phyloP scores from a whole-genome alignment of 192 early-diverging fungal genomes.

The Geranomyces variabilis region DNA sequence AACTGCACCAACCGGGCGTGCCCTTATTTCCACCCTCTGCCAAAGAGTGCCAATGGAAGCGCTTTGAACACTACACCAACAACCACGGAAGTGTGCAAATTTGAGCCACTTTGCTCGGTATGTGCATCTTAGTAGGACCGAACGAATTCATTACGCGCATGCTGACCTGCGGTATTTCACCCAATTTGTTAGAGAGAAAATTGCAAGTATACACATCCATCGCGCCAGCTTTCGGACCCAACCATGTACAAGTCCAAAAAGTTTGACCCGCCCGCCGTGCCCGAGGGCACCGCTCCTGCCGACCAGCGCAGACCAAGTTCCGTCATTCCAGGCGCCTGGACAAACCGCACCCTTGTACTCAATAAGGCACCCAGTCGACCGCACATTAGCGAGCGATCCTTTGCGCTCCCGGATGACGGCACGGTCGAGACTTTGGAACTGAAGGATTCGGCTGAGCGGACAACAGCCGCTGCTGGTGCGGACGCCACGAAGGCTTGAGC shows the following conservation, averaged over 20 bases:
- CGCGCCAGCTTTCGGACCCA: background rate
- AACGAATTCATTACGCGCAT: no score
- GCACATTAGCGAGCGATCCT: constrained; percentile 4
- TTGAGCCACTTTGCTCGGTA: constrained; percentile 12
- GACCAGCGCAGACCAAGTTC: background rate
- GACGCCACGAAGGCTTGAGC: background rate
- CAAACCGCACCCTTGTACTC: background rate
- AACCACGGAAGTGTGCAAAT: constrained; percentile 11
- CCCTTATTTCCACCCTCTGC: constrained; percentile 8
- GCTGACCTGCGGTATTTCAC: no score
- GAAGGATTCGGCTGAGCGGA: constrained; percentile 1
- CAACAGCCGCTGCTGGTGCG: background rate
- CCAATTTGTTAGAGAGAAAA: no score
- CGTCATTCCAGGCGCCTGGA: background rate
- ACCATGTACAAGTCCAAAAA: constrained; percentile 6
- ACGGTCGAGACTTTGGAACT: background rate
- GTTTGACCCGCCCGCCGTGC: background rate
- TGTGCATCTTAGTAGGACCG: background rate
- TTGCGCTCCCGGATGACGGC: background rate
- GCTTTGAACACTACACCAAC: background rate
- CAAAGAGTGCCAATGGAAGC: background rate
- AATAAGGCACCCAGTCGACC: background rate
- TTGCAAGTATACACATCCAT: constrained; percentile 9
- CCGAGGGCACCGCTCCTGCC: background rate
- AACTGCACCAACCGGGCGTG: constrained; percentile 11